A percentile compares a stretch with the other conserved stretches of the same genome.
phyloP scores from a whole-genome alignment of 1,284 basidiomycete genomes.

The Cryptococcus deneoformans region DNA sequence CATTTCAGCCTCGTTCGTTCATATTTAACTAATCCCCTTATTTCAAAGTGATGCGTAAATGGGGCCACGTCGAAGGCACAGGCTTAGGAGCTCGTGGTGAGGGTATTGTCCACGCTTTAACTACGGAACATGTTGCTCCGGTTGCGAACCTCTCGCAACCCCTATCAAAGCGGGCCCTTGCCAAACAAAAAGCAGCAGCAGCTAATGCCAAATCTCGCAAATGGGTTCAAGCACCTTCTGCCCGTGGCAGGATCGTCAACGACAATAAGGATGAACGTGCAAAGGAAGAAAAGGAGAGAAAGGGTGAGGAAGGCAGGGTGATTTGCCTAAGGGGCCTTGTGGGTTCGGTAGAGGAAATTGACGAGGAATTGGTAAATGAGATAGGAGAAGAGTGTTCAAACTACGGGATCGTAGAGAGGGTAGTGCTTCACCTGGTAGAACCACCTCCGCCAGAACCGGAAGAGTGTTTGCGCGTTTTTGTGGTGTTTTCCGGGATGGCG shows the following conservation, averaged over 20 bases:
- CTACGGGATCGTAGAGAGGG: conserved; percentile 73
- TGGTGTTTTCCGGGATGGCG: conserved; percentile 79
- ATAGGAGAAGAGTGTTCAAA: conserved; percentile 61
- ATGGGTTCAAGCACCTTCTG: conserved; percentile 36
- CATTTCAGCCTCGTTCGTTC: conserved; percentile 58
- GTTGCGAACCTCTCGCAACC: conserved; percentile 16
- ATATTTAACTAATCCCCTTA: conserved; percentile 60
- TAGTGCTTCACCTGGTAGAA: conserved; percentile 73
- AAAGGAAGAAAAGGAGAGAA: conserved; percentile 68
- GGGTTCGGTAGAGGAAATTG: conserved; percentile 70
- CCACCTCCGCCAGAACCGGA: conserved; percentile 60
- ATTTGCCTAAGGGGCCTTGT: conserved; percentile 87
- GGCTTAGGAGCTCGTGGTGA: conserved; percentile 77
- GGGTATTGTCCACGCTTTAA: conserved; percentile 83
- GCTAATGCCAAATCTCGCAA: conserved; percentile 38
- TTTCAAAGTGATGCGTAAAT: conserved; percentile 58
- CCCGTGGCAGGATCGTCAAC: conserved; percentile 83
- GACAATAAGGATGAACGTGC: conserved; percentile 72
- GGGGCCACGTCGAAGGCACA: conserved; percentile 90
- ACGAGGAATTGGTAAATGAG: conserved; percentile 80
- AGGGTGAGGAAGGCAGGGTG: conserved; percentile 84
- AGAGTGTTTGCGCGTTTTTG: conserved; percentile 77
- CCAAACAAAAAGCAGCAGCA: conserved; percentile 39
- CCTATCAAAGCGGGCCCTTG: conserved; percentile 38
- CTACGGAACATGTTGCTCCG: conserved; percentile 59